Evolutionary conservation across 495 filamentous ascomycete genomes (phyloP), one percentile per base, ranked within the genome.

Genomic region (Clohesyomyces aquaticus): DNA sequence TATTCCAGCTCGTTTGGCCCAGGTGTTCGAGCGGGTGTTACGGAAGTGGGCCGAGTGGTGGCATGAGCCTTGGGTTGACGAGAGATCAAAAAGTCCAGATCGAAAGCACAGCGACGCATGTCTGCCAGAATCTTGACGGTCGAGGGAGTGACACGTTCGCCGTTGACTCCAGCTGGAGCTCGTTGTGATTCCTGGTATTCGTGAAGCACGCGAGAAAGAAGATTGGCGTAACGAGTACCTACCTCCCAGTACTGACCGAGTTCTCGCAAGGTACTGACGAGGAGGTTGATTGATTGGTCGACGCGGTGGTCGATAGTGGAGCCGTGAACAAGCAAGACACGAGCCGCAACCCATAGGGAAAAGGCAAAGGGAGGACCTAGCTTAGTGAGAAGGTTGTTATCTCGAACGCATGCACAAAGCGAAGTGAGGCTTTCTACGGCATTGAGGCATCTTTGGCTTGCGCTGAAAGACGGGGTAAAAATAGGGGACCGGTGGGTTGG

Each of bases 331-430:
- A 96, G 85, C 1, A 94, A 78, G 21, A 96, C 77, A 4, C 91
- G 86, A 14, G 91, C 90, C n/a, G 90, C 90, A 26, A 96, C 91
- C 91, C 91, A 96, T 29, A 96, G 78, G 1, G 90, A 90, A 72
- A 96, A 96, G 14, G 91, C 90, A 68, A 95, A 96, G 0, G 90
- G 91, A 0, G 91, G 90, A 0, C 91, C 91, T 14, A 96, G 84
- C 68, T 91, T 90, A 50, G 82, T 81, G 18, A 96, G 79, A 72
- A 94, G 82, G 64, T 82, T 82, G 65, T 91, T 86, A 38, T 82
- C 81, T 28, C 87, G 81, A 14, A 93, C 89, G 69, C 89, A 89
- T 25, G 85, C 84, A 29, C 87, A 87, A 1, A 96, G 81, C 0
- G 87, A 87, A 35, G 87, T 80, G 46, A 95, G 91, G 68, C 91